Evolutionary conservation across 345 rosid species (phyloP).

Genomic region (Rhizophora apiculata): DNA sequence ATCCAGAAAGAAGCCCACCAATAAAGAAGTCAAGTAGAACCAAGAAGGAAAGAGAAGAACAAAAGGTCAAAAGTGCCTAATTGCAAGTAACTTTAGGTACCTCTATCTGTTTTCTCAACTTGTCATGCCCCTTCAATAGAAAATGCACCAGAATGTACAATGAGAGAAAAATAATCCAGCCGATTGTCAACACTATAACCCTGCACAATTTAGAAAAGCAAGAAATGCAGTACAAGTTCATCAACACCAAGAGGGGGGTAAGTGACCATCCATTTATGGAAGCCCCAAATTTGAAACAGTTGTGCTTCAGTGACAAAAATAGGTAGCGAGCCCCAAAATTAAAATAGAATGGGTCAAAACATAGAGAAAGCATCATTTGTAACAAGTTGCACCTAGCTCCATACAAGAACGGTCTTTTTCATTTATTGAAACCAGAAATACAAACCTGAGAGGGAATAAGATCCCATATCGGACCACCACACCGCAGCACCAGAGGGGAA

Average conservation of each 20-base stretch:
- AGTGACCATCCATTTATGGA: background rate
- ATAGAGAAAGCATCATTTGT: background rate
- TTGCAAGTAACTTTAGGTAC: slow-evolving; percentile 21
- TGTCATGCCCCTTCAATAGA: slow-evolving; percentile 76
- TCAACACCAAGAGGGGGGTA: background rate
- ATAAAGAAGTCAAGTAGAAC: too few species aligned
- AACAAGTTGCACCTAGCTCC: background rate
- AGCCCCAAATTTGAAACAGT: background rate
- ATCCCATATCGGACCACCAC: slow-evolving; percentile 76
- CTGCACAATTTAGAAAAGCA: slow-evolving; percentile 40
- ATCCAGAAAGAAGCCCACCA: background rate
- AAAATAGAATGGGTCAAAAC: background rate
- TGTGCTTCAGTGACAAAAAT: background rate
- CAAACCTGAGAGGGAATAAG: slow-evolving; percentile 83
- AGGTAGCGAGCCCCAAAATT: too few species aligned
- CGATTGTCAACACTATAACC: slow-evolving; percentile 66
- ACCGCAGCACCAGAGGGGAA: slow-evolving; percentile 91
- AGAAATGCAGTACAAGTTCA: slow-evolving; percentile 4
- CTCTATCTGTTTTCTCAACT: slow-evolving; percentile 80
- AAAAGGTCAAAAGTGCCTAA: background rate
- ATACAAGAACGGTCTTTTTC: background rate
- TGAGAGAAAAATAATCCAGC: slow-evolving; percentile 91
- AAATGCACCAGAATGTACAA: slow-evolving; percentile 66
- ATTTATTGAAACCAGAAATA: background rate
- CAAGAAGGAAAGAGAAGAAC: background rate